Conservation (phyloP, 1,284 basidiomycete genomes). For the Sporisorium scitamineum region DNA sequence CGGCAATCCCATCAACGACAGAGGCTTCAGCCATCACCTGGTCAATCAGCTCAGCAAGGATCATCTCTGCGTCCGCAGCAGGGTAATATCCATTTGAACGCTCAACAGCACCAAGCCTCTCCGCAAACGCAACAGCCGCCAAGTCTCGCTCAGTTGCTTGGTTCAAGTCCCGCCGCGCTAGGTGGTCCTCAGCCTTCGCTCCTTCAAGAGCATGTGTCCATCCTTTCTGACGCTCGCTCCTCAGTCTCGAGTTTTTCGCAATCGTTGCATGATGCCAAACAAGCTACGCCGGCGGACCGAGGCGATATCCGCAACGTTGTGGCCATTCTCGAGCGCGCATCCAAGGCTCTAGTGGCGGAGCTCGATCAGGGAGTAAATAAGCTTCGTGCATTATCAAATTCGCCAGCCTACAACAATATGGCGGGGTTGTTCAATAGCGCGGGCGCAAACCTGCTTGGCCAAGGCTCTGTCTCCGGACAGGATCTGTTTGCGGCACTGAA, state of each 20-base stretch:
- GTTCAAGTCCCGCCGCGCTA: slow-evolving; percentile 2
- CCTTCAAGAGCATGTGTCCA: slow-evolving; percentile 36
- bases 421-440: slow-evolving; percentile 14
- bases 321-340: slow-evolving; percentile 31
- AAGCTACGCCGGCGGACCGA: slow-evolving; percentile 30
- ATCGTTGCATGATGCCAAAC: slow-evolving; percentile 34
- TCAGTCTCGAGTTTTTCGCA: slow-evolving; percentile 37
- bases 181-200: slow-evolving; percentile 19
- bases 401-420: slow-evolving; percentile 23
- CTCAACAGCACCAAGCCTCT: slow-evolving; percentile 18
- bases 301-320: slow-evolving; percentile 42
- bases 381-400: slow-evolving; percentile 28
- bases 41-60: slow-evolving; percentile 20
- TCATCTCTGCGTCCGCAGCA: slow-evolving; percentile 11
- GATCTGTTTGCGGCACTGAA: slow-evolving; percentile 33
- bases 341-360: slow-evolving; percentile 29
- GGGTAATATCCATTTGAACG: slow-evolving; percentile 15
- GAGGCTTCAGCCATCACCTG: slow-evolving; percentile 10
- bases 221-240: slow-evolving; percentile 31
- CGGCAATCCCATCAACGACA: slow-evolving; percentile 19
- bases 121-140: slow-evolving; percentile 21
- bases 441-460: slow-evolving; percentile 7
- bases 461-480: slow-evolving; percentile 8
- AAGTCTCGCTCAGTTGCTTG: slow-evolving; percentile 32
- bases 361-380: slow-evolving; percentile 35